Percentiles rank a stretch among this genome's conserved stretches.
phyloP scores from a whole-genome alignment of 306 rosid species.

The Trichosanthes truncata region DNA sequence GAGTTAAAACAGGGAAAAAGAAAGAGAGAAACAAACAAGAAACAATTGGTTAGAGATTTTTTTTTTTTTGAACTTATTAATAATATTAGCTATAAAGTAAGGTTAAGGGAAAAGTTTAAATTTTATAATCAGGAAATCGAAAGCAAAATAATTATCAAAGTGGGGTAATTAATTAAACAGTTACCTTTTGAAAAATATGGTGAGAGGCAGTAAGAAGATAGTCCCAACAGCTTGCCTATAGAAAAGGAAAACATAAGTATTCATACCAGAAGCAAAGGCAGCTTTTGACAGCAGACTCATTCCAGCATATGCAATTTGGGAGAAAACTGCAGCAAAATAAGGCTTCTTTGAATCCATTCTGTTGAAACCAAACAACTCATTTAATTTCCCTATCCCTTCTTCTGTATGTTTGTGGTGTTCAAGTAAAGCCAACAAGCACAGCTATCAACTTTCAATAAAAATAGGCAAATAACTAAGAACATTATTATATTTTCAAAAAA shows the following conservation, averaged over 20 bases:
- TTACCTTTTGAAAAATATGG: not conserved
- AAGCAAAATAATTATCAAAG: too few relatives aligned
- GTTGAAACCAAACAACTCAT: not conserved
- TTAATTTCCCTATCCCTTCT: not conserved
- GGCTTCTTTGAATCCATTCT: conserved; percentile 14
- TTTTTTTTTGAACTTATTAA: too few relatives aligned
- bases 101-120: too few relatives aligned
- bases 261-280: conserved; percentile 14
- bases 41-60: too few relatives aligned
- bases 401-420: not conserved
- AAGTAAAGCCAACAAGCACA: not conserved
- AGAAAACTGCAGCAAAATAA: not conserved
- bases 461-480: too few relatives aligned
- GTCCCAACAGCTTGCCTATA: conserved; percentile 10
- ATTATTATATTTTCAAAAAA: too few relatives aligned
- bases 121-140: too few relatives aligned
- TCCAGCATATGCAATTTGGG: not conserved
- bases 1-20: too few relatives aligned
- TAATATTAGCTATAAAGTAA: too few relatives aligned
- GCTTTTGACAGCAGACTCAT: conserved; percentile 7
- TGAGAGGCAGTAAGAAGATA: not conserved
- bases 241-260: conserved; percentile 3
- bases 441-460: too few relatives aligned
- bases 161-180: fast-evolving
- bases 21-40: too few relatives aligned